These are phyloP conservation scores for Citrullus mucosospermus DNA, from an alignment of 306 rosid genomes.

Conservation along the genomic window DNA sequence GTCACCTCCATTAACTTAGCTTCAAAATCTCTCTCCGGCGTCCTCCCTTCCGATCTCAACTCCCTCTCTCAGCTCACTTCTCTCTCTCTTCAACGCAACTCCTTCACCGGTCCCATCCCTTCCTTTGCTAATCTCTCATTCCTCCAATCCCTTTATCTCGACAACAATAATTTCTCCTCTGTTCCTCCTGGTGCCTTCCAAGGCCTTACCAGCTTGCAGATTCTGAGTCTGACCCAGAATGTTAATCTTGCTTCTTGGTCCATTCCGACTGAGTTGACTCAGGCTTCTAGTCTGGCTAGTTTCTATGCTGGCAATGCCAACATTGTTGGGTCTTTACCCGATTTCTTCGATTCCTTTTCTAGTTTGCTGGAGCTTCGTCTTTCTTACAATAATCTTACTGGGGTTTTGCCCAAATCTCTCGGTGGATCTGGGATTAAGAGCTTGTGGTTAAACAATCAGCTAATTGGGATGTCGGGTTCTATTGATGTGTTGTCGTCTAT, in stretches of 20 bases:
- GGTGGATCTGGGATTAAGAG: slow-evolving; percentile 29
- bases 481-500: slow-evolving; percentile 39
- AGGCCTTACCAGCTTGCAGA: slow-evolving; percentile 35
- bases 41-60: slow-evolving; percentile 57
- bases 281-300: slow-evolving; percentile 21
- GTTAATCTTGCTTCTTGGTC: slow-evolving; percentile 28
- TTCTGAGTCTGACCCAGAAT: slow-evolving; percentile 29
- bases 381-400: slow-evolving; percentile 69
- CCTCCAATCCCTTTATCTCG: slow-evolving; percentile 26
- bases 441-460: slow-evolving; percentile 79
- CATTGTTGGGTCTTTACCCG: slow-evolving; percentile 39
- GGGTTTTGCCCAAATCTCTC: slow-evolving; percentile 40
- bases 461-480: slow-evolving; percentile 39
- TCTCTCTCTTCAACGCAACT: slow-evolving; percentile 42
- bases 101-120: slow-evolving; percentile 47
- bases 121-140: slow-evolving; percentile 38
- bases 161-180: slow-evolving; percentile 52
- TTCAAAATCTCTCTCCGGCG: slow-evolving; percentile 39
- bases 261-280: slow-evolving; percentile 35
- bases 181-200: slow-evolving; percentile 22
- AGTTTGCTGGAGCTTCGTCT: slow-evolving; percentile 39
- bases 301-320: slow-evolving; percentile 29
- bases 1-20: slow-evolving; percentile 40
- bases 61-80: slow-evolving; percentile 43
- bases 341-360: slow-evolving; percentile 32